phyloP scores from a whole-genome alignment of 306 rosid genomes.

The Pueraria montana region DNA sequence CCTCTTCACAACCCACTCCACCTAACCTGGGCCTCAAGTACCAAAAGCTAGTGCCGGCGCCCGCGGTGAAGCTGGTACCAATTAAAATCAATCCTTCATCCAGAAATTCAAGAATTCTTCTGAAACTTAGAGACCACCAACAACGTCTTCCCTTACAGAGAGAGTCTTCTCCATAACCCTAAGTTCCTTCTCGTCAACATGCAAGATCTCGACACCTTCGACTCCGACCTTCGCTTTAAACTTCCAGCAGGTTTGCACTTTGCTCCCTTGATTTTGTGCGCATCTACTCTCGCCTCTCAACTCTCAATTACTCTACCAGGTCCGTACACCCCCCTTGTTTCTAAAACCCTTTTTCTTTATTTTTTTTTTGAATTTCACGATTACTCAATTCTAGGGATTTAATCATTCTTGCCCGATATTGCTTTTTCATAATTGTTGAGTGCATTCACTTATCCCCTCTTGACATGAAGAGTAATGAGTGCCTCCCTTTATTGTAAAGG shows the following conservation, averaged over 20 bases:
- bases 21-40: too few species aligned
- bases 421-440: background rate
- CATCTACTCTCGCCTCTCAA: background rate
- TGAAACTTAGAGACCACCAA: too few species aligned
- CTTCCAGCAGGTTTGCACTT: background rate
- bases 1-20: too few species aligned
- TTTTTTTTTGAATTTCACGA: background rate
- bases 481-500: background rate
- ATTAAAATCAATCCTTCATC: too few species aligned
- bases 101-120: too few species aligned
- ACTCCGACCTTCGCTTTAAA: too few species aligned
- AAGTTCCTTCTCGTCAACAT: too few species aligned
- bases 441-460: background rate
- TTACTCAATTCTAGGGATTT: slow-evolving; percentile 39
- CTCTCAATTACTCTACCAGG: slow-evolving; percentile 2
- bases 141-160: too few species aligned
- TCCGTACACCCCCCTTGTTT: background rate
- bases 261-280: background rate
- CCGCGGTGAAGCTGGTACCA: too few species aligned
- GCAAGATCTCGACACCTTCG: too few species aligned
- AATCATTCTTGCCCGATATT: background rate
- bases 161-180: too few species aligned
- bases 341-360: background rate
- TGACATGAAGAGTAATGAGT: background rate
- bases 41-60: too few species aligned